A percentile compares a stretch with the other conserved stretches of the same genome.
These are phyloP conservation scores for Rehmannia glutinosa DNA, from an alignment of 257 asterid species.

Conservation along the genomic window DNA sequence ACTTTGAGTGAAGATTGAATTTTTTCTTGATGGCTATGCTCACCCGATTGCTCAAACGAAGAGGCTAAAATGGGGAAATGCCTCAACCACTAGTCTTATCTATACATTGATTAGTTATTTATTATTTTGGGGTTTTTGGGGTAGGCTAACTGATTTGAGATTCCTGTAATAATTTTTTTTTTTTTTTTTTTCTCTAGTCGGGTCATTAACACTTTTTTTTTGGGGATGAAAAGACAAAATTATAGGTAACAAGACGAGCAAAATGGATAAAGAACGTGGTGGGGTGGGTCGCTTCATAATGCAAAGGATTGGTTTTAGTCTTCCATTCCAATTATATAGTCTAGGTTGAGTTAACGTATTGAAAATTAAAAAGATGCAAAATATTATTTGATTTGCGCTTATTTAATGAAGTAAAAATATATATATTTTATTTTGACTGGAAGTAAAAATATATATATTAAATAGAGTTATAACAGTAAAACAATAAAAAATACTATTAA, in stretches of 20 bases:
- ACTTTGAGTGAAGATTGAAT: constrained; percentile 3
- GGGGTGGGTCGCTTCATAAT: constrained; percentile 30
- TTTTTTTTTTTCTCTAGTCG: constrained; percentile 9
- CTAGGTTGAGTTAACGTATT: too few species aligned
- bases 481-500: too few species aligned
- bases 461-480: too few species aligned
- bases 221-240: neutral
- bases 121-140: constrained; percentile 11
- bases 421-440: too few species aligned
- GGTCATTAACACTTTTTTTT: constrained; percentile 7
- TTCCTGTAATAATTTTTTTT: constrained; percentile 28
- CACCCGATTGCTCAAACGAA: constrained; percentile 17
- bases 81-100: constrained; percentile 28
- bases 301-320: too few species aligned
- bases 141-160: constrained; percentile 27
- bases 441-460: too few species aligned
- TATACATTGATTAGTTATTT: constrained; percentile 17
- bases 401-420: too few species aligned
- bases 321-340: too few species aligned
- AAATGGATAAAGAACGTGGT: constrained; percentile 32
- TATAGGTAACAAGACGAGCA: neutral
- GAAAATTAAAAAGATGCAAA: too few species aligned
- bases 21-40: constrained; percentile 5
- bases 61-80: constrained; percentile 1
- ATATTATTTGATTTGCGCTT: too few species aligned